Evolutionary conservation across 1,284 basidiomycete species (phyloP), one percentile per base, ranked within the genome.

Genomic region (Irpex sp.): DNA sequence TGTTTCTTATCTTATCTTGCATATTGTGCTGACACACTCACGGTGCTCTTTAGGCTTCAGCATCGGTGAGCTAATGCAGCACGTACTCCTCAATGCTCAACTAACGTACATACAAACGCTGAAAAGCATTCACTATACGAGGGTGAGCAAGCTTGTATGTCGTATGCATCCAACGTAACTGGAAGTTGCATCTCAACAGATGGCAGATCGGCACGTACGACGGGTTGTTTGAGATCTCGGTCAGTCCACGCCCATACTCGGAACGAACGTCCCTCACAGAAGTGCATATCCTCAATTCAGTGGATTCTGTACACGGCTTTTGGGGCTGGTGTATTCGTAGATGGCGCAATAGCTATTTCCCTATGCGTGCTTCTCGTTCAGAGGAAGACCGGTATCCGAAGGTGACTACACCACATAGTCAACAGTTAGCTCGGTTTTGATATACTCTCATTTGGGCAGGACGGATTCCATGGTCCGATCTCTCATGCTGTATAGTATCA

Each of bases 401-500:
- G 64, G 68, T 68, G 17, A 2, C 66, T 51, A 11, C 19, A 38
- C 56, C n/a, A 17, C 55, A 44, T 37, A 1, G 21, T 8, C 11
- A 19, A 19, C 5, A 48, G 17, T 54, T 47, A 3, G 55, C 31
- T 1, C 17, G 31, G 31, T 48, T 62, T 8, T 37, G 34, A 19
- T 26, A 9, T 8, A 31, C 7, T 34, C 36, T 31, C 19, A 44
- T 58, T 19, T 58, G 15, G 21, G 9, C 55, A 71, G 69, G n/a
- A 66, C 64, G 7, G 63, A 70, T n/a, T 67, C 69, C 0, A 60
- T 66, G 4, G 47, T 68, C 2, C 62, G 59, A 8, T 49, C 59
- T 34, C 38, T 72, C n/a, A 68, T 70, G 58, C 8, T 70, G 8
- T 70, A 68, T 54, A 66, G 63, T 37, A 64, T 72, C 55, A 70